phyloP scores from a whole-genome alignment of 139 green algal species.

The Penium margaritaceum region DNA sequence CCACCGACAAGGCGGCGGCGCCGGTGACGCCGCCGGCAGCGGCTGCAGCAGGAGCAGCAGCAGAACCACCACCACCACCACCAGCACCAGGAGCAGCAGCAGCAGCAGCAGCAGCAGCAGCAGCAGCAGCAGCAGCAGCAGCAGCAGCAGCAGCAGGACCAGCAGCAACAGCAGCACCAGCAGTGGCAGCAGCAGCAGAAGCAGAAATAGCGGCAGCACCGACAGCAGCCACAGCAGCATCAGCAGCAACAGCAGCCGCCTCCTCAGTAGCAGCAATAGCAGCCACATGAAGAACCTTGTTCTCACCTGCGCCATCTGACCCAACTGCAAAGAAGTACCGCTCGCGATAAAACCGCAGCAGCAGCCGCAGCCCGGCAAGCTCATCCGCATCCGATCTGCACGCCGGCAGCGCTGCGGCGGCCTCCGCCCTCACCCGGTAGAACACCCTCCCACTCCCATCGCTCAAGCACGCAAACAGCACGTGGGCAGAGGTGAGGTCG shows the following conservation, averaged over 20 bases:
- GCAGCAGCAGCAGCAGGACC: too few species aligned
- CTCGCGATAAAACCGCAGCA: conserved; percentile 30
- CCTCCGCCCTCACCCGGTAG: conserved; percentile 32
- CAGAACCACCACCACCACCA: too few species aligned
- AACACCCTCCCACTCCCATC: conserved; percentile 19
- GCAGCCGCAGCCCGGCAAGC: conserved; percentile 6
- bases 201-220: neutral
- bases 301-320: too few species aligned
- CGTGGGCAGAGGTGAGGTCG: neutral
- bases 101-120: too few species aligned
- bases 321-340: conserved; percentile 18
- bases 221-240: neutral
- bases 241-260: neutral
- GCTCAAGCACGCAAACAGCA: conserved; percentile 26
- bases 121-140: too few species aligned
- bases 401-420: neutral
- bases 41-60: too few species aligned
- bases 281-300: too few species aligned
- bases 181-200: neutral
- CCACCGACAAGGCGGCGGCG: too few species aligned
- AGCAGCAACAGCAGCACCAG: neutral
- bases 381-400: neutral
- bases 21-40: too few species aligned
- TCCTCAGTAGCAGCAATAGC: neutral
- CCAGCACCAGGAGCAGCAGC: too few species aligned